Base-by-base conservation (phyloP, 352 stramenopile species). In the Phytophthora brassicae region DNA sequence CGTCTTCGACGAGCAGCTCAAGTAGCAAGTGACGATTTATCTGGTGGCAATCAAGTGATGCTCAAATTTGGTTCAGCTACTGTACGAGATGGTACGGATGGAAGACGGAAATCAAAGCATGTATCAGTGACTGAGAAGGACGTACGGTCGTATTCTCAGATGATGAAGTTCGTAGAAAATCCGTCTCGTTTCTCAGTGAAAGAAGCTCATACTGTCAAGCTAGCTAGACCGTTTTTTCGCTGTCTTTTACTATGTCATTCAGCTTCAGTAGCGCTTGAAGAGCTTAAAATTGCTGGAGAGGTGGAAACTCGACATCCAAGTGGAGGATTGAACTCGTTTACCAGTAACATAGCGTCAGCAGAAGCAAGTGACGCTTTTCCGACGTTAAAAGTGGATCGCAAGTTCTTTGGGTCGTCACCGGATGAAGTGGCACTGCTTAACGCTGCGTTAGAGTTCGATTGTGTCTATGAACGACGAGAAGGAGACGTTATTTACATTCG, bases 201-300 rank as follows among this genome's bases (percentile, higher is more conserved):
- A 54, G 81, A 92, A 33, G 51, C 79, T 24, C 66, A 82, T 35
- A 79, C 75, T 8, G 66, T 90, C 0, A 79, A 88, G 28, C 48
- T 92, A 4, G 81, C 79, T 14, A 72, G 77, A 1, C 81, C 81
- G 11, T 95, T 95, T 41, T 95, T 95, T 43, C 78, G 87, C 0
- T 93, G 84, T 56, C 22, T 95, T 2, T 51, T 94, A 17, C 70
- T 95, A 9, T 95, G 87, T 39, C 87, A 95, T 60, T 94, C 84
- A 0, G 87, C 81, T 0, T 91, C 84, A 0, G 77, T 89, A 8
- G 69, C 71, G 13, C 60, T 90, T 9, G 74, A 89, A 60, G 77
- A 89, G 29, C 60, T 62, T 6, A 26, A 20, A 17, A 26, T 54
- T 14, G 22, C 38, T 16, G 24, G 19, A 1, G 62, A 57, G 61